Conservation (phyloP, 2,329 filamentous ascomycete species). For the Apiospora kogelbergensis region DNA sequence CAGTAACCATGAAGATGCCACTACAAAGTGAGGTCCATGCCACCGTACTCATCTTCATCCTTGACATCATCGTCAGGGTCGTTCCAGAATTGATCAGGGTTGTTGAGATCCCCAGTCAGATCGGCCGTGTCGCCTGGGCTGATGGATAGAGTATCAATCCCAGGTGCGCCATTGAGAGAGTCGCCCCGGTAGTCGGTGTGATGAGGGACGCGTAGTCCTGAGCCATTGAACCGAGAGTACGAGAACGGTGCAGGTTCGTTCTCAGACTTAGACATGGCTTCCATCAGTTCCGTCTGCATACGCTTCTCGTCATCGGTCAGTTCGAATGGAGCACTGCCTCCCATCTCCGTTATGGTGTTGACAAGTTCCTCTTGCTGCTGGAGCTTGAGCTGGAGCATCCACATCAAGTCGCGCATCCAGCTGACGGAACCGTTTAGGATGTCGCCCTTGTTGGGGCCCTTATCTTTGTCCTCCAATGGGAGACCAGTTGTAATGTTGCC, state of each 20-base stretch:
- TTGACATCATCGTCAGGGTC: slow-evolving; percentile 80
- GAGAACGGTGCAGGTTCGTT: slow-evolving; percentile 74
- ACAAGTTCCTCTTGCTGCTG: slow-evolving; percentile 86
- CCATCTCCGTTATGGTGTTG: slow-evolving; percentile 70
- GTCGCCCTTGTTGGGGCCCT: slow-evolving; percentile 97
- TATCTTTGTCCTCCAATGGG: slow-evolving; percentile 95
- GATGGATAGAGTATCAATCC: slow-evolving; percentile 45
- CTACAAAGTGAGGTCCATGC: slow-evolving; percentile 8
- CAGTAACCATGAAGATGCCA: no score
- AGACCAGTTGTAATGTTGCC: slow-evolving; percentile 90
- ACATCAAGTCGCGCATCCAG: slow-evolving; percentile 98
- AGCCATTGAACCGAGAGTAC: slow-evolving; percentile 82
- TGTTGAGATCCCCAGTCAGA: slow-evolving; percentile 46
- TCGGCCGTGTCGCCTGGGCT: slow-evolving; percentile 50
- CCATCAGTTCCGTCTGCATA: slow-evolving; percentile 90
- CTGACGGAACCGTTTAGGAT: slow-evolving; percentile 96
- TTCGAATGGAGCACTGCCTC: slow-evolving; percentile 76
- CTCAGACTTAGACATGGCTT: slow-evolving; percentile 70
- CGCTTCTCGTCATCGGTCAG: slow-evolving; percentile 89
- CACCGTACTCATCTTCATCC: slow-evolving; percentile 82
- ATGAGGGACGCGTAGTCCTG: slow-evolving; percentile 85
- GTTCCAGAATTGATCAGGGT: slow-evolving; percentile 61
- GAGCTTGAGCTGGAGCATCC: slow-evolving; percentile 87
- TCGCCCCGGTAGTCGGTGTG: slow-evolving; percentile 92
- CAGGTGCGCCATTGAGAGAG: slow-evolving; percentile 53